These are phyloP conservation scores for Pichia deserticola DNA, from an alignment of 805 yeast genomes.

Conservation along the genomic window DNA sequence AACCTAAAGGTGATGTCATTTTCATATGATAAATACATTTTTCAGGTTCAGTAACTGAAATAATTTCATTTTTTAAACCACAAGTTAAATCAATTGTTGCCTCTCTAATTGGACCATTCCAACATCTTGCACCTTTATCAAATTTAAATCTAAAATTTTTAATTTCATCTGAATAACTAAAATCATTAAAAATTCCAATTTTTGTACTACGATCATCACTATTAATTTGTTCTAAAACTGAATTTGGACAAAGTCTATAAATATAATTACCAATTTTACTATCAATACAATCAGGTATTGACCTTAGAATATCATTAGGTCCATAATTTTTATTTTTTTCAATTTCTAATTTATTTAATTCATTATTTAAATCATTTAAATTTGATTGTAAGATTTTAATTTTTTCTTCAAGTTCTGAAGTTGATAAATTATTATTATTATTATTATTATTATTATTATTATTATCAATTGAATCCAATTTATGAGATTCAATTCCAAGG, in stretches of 20 bases:
- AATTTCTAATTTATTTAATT: conserved; percentile 9
- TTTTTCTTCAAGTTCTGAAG: not conserved
- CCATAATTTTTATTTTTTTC: conserved; percentile 38
- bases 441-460: too few relatives aligned
- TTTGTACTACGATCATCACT: conserved; percentile 38
- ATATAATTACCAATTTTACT: conserved; percentile 60
- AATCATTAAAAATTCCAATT: conserved; percentile 39
- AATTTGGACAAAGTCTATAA: conserved; percentile 55
- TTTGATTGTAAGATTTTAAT: conserved; percentile 23
- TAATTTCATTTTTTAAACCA: conserved; percentile 47
- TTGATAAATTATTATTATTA: not conserved
- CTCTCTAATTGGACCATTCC: conserved; percentile 88
- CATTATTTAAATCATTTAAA: conserved; percentile 17
- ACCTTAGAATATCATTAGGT: conserved; percentile 55
- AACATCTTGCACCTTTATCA: conserved; percentile 68
- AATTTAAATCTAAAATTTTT: conserved; percentile 27
- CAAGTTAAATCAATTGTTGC: conserved; percentile 61
- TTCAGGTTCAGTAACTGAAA: conserved; percentile 80
- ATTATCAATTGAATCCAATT: not conserved
- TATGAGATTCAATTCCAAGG: conserved; percentile 14
- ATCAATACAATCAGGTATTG: conserved; percentile 39
- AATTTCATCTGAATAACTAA: conserved; percentile 10
- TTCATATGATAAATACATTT: conserved; percentile 70
- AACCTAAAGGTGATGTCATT: conserved; percentile 40
- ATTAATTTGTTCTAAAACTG: conserved; percentile 46